phyloP scores from a whole-genome alignment of 139 green algal genomes.

The Micromonas commoda region DNA sequence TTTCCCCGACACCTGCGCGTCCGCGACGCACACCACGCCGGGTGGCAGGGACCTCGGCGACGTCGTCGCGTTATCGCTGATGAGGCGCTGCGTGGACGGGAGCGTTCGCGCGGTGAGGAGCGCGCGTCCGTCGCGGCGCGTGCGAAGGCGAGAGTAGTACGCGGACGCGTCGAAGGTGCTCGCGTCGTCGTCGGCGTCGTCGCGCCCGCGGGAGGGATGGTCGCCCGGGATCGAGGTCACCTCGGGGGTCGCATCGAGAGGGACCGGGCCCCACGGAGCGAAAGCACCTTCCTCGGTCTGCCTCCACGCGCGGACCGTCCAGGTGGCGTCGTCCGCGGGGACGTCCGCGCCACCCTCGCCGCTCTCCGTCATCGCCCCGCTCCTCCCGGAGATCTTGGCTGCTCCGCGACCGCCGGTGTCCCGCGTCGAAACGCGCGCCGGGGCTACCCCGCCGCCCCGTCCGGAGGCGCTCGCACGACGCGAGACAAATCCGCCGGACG shows the following conservation, averaged over 20 bases:
- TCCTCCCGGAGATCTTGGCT: too few species aligned
- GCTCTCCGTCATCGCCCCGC: too few species aligned
- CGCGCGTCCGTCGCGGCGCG: slow-evolving; percentile 38
- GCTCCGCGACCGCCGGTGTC: too few species aligned
- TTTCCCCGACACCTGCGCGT: slow-evolving; percentile 57
- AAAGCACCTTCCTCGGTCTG: background rate
- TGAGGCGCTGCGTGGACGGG: slow-evolving; percentile 52
- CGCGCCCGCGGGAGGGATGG: background rate
- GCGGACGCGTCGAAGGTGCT: slow-evolving; percentile 24
- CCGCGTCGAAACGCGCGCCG: too few species aligned
- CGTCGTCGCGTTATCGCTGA: slow-evolving; percentile 47
- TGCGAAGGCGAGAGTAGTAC: slow-evolving; percentile 32
- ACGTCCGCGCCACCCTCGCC: too few species aligned
- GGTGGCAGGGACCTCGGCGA: slow-evolving; percentile 41
- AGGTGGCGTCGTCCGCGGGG: background rate
- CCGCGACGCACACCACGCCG: slow-evolving; percentile 58
- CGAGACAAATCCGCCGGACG: too few species aligned
- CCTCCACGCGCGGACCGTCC: background rate
- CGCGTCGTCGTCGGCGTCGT: background rate
- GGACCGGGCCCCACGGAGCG: too few species aligned
- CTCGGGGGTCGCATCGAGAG: background rate
- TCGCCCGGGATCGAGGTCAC: background rate
- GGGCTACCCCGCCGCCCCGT: too few species aligned
- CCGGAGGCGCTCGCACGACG: too few species aligned
- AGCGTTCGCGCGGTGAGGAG: slow-evolving; percentile 43